Evolutionary conservation across 2,329 filamentous ascomycete genomes (phyloP), one percentile per base, ranked within the genome.

Genomic region (Monilinia fructigena): DNA sequence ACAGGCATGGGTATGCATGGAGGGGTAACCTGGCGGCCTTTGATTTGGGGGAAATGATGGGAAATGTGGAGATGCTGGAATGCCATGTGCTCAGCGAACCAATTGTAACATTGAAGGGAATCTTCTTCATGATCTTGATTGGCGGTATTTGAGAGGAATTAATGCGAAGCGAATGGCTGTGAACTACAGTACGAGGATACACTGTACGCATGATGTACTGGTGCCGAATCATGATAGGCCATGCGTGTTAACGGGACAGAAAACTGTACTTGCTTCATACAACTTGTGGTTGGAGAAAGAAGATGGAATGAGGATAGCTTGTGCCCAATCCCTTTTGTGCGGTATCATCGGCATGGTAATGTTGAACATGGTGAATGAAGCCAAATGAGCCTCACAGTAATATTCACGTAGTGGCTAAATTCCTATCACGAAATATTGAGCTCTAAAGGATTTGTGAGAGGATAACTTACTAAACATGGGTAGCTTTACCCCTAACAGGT

Each of bases 11-110:
- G 31, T 40, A n/a, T 50, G 55, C 31, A 55, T 65, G 35, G 63
- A 65, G 63, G 63, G 63, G 55, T 60, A 65, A 65, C 63, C 55
- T 65, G 63, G 63, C 63, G 55, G 26, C 6, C 26, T 60, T 53
- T 60, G 63, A 60, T 65, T 65, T 60, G 63, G 55, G 55, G 53
- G 35, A 20, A 26, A 45, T 60, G 35, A 65, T 65, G 26, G 35
- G 14, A 53, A 53, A 45, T 65, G 7, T 65, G 63, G 63, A 5
- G 63, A 65, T 60, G 35, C 54, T 58, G 35, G 45, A 38, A 59
- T 35, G 38, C 54, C 55, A 65, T 65, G 54, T 63, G 61, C 52
- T 55, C 42, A 10, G 52, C 40, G 35, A 50, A 42, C 63, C 63
- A 65, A 65, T 65, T 45, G 63, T 23, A 40, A 60, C 28, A 18